These are phyloP conservation scores for Zygosaccharomyces sapae DNA, from an alignment of 1,139 yeast species.

Conservation along the genomic window DNA sequence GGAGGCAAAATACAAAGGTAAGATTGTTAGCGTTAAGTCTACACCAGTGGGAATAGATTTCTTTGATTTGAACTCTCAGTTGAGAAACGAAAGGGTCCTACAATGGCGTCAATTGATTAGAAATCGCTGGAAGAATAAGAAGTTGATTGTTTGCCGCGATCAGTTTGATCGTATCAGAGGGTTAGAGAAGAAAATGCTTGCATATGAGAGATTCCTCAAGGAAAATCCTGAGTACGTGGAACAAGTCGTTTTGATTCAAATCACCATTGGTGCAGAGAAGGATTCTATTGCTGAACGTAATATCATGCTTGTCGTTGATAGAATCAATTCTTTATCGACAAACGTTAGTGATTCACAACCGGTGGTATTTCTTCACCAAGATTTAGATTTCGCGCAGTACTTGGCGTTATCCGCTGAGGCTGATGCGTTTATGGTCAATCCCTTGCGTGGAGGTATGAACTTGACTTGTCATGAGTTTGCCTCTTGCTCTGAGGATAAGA, in stretches of 20 bases:
- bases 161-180: constrained; percentile 87
- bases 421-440: constrained; percentile 78
- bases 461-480: constrained; percentile 93
- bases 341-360: constrained; percentile 79
- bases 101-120: constrained; percentile 71
- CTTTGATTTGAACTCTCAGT: constrained; percentile 45
- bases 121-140: constrained; percentile 67
- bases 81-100: constrained; percentile 50
- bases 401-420: constrained; percentile 84
- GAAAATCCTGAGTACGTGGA: constrained; percentile 68
- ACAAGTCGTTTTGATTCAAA: constrained; percentile 73
- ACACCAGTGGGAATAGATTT: constrained; percentile 90
- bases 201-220: constrained; percentile 74
- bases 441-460: constrained; percentile 95
- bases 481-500: constrained; percentile 64
- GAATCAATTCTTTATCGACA: constrained; percentile 73
- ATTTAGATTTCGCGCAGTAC: constrained; percentile 83
- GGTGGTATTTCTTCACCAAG: constrained; percentile 81
- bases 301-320: constrained; percentile 69
- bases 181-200: constrained; percentile 76
- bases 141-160: constrained; percentile 80
- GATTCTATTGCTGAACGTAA: constrained; percentile 62
- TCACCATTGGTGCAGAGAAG: constrained; percentile 58
- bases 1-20: constrained; percentile 68
- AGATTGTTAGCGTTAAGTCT: constrained; percentile 60